Base-by-base conservation (phyloP, 1,139 yeast genomes). In the Debaryomyces sp. region DNA sequence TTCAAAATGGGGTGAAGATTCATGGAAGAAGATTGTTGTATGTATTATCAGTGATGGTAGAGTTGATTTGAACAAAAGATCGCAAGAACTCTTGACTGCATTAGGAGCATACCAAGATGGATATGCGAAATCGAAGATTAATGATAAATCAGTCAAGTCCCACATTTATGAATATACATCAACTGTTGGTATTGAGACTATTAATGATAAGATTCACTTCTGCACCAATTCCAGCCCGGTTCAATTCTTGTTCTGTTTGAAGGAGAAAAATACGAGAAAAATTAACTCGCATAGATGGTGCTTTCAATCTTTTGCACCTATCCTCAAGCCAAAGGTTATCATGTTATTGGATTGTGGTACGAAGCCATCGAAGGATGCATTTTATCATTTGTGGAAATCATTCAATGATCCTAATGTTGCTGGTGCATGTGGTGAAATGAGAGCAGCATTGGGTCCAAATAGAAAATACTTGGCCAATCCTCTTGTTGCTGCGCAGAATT, bases 241-340 rank as follows among this genome's bases (percentile, higher is more conserved):
- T 6, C 96, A 88, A 63, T 72, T 88, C 69, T 66, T 88, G 30
- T 88, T 87, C 65, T 88, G 95, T 63, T 69, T 88, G 57, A 88
- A 88, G 66, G 96, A 88, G 59, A 80, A 82, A 58, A 88, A 88
- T 63, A 77, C 83, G 53, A 80, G 84, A 63, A 88, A 88, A 63
- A 88, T 88, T 63, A 88, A 88, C 64, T 85, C 92, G 15, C 96
- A 88, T 65, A 75, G 95, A 54, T 88, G 96, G 96, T 85, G 89
- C 52, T 84, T 88, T 71, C 90, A 87, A 61, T 88, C 92, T 0
- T 85, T 88, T 67, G 84, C 87, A 1, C 88, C 89, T 3, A 73
- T 86, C 32, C 68, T 88, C 44, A 72, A 84, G 43, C 96, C 96
- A 1, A 81, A 79, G 49, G 85, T 88, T 21, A 84, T 89, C 41